Conservation (phyloP, 2,329 filamentous ascomycete genomes). For the Colletotrichum destructivum region DNA sequence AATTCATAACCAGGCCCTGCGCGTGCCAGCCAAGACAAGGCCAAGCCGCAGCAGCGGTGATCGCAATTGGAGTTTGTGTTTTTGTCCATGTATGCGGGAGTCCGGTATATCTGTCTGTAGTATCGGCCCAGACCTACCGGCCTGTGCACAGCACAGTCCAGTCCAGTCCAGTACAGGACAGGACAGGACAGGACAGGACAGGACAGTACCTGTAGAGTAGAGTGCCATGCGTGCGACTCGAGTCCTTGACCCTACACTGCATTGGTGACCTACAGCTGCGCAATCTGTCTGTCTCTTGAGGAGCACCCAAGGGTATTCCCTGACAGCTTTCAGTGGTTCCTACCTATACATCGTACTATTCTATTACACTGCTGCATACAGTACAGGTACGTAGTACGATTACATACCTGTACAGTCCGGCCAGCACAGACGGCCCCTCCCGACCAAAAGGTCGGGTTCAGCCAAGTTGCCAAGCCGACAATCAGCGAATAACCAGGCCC, state of each 20-base stretch:
- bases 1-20: neutral
- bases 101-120: too few relatives aligned
- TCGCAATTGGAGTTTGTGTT: constrained; percentile 6
- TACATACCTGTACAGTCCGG: neutral
- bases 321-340: neutral
- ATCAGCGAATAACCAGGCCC: neutral
- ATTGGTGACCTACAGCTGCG: neutral
- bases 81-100: neutral
- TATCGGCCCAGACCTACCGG: too few relatives aligned
- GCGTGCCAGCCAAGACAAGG: constrained; percentile 20
- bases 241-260: too few relatives aligned
- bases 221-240: too few relatives aligned
- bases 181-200: too few relatives aligned
- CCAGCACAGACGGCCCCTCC: constrained; percentile 36
- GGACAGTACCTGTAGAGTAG: neutral
- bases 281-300: constrained; percentile 16
- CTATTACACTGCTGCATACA: too few relatives aligned
- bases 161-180: too few relatives aligned
- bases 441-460: constrained; percentile 32
- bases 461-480: constrained; percentile 2
- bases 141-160: too few relatives aligned
- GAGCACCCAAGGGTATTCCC: constrained; percentile 17
- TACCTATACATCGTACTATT: too few relatives aligned
- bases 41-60: constrained; percentile 17
- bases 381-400: too few relatives aligned